Evolutionary conservation across 371 early-diverging fungal species (phyloP), one percentile per base, ranked within the genome.

Genomic region (Mortierella sp.): DNA sequence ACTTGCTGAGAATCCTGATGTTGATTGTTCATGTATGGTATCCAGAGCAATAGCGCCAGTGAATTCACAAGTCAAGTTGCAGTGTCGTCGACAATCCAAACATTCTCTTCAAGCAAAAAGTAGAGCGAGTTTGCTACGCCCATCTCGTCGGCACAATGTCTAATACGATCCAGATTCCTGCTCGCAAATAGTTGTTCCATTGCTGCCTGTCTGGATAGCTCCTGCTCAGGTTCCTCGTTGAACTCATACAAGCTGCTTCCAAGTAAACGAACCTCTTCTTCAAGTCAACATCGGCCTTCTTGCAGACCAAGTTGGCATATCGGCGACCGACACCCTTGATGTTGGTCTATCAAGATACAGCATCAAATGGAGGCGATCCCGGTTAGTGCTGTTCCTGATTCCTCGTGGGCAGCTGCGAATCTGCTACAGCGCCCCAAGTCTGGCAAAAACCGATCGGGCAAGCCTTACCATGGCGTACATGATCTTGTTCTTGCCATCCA

Each of bases 261-360:
- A 28, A 19, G 27, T 16, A 13, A 44, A 74, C 62, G 60, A 79
- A 92, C 91, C 97, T 90, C 91, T 97, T 98, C 85, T 79, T 89
- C 68, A 94, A 77, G 86, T 97, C 96, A 73, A 99, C 88, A 81
- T 97, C 98, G 67, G 99, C 98, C 92, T 96, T 97, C 91, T 97
- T 96, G 88, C 96, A 95, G 64, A 96, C 95, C 79, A 98, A 82
- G 92, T 94, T 96, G 81, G 99, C 87, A 88, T 96, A 97, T 81
- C 99, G 93, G 71, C 96, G 93, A 87, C 99, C 99, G 63, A 98
- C 92, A 90, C 99, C 99, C 91, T 94, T 95, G 87, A 99, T 98
- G 83, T 90, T 85, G 68, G 98, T 98, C 81, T 76, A 65, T 41
- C 41, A 24, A 55, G 29, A 13, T 19, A 3, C 8, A 46, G 29